Evolutionary conservation across 331 rosid species (phyloP).

Genomic region (Acacia concinna): DNA sequence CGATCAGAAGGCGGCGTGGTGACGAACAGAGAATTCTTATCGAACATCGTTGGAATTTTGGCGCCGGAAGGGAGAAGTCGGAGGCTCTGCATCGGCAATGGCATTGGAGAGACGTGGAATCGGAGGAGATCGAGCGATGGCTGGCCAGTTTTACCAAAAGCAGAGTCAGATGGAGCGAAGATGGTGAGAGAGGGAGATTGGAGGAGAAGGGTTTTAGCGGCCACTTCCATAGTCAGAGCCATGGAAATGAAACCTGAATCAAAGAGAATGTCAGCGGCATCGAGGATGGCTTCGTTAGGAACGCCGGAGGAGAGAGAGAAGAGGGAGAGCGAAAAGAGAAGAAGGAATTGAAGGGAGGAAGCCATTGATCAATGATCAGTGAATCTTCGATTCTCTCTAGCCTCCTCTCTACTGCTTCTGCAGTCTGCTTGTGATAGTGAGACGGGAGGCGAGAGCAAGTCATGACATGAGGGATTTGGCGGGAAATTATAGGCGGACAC

Average conservation of each 20-base stretch:
- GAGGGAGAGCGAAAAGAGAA: slow-evolving; percentile 30
- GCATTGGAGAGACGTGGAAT: slow-evolving; percentile 56
- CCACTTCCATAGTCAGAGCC: slow-evolving; percentile 66
- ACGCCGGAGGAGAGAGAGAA: slow-evolving; percentile 45
- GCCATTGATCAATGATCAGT: slow-evolving; percentile 51
- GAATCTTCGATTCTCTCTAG: slow-evolving; percentile 31
- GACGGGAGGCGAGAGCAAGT: neutral
- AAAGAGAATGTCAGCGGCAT: slow-evolving; percentile 65
- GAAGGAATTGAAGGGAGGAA: slow-evolving; percentile 19
- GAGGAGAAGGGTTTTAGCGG: slow-evolving; percentile 47
- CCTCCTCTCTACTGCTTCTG: neutral
- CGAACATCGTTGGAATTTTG: slow-evolving; percentile 58
- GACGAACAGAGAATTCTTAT: slow-evolving; percentile 49
- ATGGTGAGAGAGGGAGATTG: slow-evolving; percentile 69
- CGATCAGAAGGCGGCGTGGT: slow-evolving; percentile 40
- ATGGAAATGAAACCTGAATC: slow-evolving; percentile 72
- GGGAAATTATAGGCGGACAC: slow-evolving; percentile 24
- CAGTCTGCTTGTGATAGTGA: neutral
- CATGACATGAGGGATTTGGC: slow-evolving; percentile 22
- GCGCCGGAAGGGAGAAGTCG: slow-evolving; percentile 58
- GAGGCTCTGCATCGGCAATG: slow-evolving; percentile 52
- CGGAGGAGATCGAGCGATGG: slow-evolving; percentile 76
- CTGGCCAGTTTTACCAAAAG: slow-evolving; percentile 63
- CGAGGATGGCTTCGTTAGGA: slow-evolving; percentile 46
- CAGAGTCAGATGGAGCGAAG: slow-evolving; percentile 74